Evolutionary conservation across 345 rosid species (phyloP), one percentile per base, ranked within the genome.

Genomic region (Populus deltoides): DNA sequence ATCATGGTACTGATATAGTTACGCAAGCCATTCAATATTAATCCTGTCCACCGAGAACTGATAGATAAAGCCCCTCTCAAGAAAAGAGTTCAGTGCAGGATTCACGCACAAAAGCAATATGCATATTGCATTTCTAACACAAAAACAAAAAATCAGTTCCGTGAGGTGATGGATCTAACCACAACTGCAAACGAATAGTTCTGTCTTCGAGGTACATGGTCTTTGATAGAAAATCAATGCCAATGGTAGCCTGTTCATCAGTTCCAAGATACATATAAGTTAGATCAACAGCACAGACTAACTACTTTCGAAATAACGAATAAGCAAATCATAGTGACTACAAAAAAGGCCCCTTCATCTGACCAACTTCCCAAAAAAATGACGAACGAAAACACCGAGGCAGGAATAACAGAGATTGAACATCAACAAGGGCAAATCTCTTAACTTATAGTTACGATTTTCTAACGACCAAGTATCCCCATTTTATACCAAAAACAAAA

Each of bases 201-300:
- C 80, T 68, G 71, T 77, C 80, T 77, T 77, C 75, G 31, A 77
- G 80, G 39, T 77, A 77, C 80, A 77, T 77, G 27, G 80, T 77
- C 55, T 77, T 77, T 31, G 80, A 77, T 29, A 77, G 80, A 77
- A 77, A 77, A 70, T 77, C 80, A 25, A 77, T 77, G 66, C 80
- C 80, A 41, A 77, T 77, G 9, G 80, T 77, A 43, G 80, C 80
- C 75, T 77, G 80, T 39, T 39, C 51, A 75, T 75, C 71, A 66
- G 68, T 31, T 33, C 51, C 62, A 61, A 39, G 41, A 7, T 24
- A n/a, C 6, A 68, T 53, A 18, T 39, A 75, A 68, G 67, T 77
- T 29, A 31, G 24, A 29, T 47, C 39, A 75, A 4, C 6, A 15
- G 10, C n/a, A 27, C 41, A 67, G 49, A 7, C 33, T n/a, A 59